Conservation (phyloP, 768 basidiomycete genomes). For the Crepidotus variabilis region DNA sequence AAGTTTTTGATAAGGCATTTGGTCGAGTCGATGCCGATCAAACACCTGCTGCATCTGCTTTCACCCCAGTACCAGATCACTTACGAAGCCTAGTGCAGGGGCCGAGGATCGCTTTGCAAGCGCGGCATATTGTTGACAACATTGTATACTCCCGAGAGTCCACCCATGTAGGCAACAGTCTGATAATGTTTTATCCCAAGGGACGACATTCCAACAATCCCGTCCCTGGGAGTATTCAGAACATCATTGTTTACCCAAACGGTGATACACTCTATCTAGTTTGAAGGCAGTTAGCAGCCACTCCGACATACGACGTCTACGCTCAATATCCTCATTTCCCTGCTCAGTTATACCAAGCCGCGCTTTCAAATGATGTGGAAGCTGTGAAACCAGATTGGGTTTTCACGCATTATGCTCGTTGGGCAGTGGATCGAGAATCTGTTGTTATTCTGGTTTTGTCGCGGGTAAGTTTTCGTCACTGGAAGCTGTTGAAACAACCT, state of each 20-base stretch:
- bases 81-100: background rate
- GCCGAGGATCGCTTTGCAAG: constrained; percentile 8
- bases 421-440: constrained; percentile 3
- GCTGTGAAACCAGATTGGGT: constrained; percentile 15
- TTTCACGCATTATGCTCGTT: constrained; percentile 19
- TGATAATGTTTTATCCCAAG: constrained; percentile 17
- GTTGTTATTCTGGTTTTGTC: constrained; percentile 13
- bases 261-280: constrained; percentile 7
- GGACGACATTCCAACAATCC: background rate
- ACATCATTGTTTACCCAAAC: constrained; percentile 10
- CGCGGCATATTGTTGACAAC: constrained; percentile 8
- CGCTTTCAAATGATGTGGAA: constrained; percentile 10
- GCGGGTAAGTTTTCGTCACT: constrained; percentile 11
- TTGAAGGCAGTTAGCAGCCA: constrained; percentile 8
- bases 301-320: constrained; percentile 13
- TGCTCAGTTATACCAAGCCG: constrained; percentile 14
- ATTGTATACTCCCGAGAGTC: constrained; percentile 12
- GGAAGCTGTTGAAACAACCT: no score
- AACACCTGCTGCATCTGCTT: background rate
- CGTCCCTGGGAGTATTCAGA: constrained; percentile 18
- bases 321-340: constrained; percentile 17
- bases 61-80: background rate
- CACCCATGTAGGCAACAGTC: constrained; percentile 22
- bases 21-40: background rate
- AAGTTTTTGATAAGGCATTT: constrained; percentile 12